phyloP scores from a whole-genome alignment of 1,284 basidiomycete species.

The Melampsora larici-populina region DNA sequence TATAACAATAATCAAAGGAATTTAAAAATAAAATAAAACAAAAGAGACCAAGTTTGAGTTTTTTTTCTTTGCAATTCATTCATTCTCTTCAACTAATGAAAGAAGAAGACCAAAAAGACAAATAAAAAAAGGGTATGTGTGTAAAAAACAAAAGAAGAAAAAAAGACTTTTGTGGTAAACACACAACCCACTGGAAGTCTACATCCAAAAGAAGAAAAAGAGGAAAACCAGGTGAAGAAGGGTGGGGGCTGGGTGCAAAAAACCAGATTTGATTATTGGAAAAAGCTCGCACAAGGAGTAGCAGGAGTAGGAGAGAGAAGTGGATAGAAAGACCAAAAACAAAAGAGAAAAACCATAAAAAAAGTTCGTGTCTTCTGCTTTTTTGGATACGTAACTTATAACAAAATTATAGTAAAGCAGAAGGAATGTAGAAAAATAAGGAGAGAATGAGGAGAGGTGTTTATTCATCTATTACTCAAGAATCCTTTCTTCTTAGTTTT shows the following conservation, averaged over 20 bases:
- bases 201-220: neutral
- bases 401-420: neutral
- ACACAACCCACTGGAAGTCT: neutral
- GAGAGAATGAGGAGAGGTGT: neutral
- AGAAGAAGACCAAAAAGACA: neutral
- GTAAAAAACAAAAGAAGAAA: neutral
- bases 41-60: neutral
- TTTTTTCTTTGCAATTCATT: neutral
- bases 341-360: neutral
- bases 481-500: slow-evolving; percentile 43
- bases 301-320: neutral
- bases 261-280: no score
- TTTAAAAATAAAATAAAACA: neutral
- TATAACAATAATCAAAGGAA: no score
- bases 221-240: no score
- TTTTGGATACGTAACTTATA: neutral
- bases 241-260: no score
- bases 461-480: slow-evolving; percentile 40
- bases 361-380: neutral
- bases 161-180: neutral
- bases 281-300: neutral
- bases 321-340: neutral
- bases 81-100: neutral
- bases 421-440: neutral
- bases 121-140: neutral